Percentiles rank a stretch among this genome's conserved stretches.
phyloP scores from a whole-genome alignment of 2,329 filamentous ascomycete genomes.

The Sporothrix variecibatus region DNA sequence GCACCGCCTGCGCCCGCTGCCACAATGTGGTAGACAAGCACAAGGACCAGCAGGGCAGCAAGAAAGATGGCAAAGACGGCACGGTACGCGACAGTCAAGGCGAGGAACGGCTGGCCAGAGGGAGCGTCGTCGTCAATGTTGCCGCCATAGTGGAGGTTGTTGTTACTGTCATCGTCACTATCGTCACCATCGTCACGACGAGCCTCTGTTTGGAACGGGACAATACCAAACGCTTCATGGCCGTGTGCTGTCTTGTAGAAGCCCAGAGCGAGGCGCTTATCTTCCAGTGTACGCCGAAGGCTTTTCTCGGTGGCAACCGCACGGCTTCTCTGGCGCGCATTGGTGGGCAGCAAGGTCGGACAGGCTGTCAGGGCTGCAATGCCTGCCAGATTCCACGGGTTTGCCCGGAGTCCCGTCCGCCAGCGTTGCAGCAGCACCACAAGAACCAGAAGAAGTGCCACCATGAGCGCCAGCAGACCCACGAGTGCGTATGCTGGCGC shows the following conservation, averaged over 20 bases:
- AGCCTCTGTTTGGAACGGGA: constrained; percentile 36
- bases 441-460: constrained; percentile 37
- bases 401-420: constrained; percentile 43
- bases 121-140: not conserved
- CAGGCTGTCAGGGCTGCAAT: constrained; percentile 41
- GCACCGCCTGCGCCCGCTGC: constrained; percentile 29
- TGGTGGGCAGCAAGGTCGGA: constrained; percentile 33
- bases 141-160: not conserved
- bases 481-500: constrained; percentile 38
- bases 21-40: constrained; percentile 45
- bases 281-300: constrained; percentile 32
- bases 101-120: constrained; percentile 38
- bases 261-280: constrained; percentile 37
- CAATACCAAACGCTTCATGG: constrained; percentile 39
- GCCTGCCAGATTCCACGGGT: constrained; percentile 46
- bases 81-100: constrained; percentile 41
- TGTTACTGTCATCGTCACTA: constrained; percentile 23
- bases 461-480: constrained; percentile 39
- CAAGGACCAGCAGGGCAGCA: constrained; percentile 39
- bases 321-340: not conserved
- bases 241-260: constrained; percentile 35
- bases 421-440: constrained; percentile 38
- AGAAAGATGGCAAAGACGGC: constrained; percentile 39
- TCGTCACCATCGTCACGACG: constrained; percentile 25
- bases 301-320: constrained; percentile 31